Base-by-base conservation (phyloP, 2,329 filamentous ascomycete species). In the Stachybotrys echinatus region DNA sequence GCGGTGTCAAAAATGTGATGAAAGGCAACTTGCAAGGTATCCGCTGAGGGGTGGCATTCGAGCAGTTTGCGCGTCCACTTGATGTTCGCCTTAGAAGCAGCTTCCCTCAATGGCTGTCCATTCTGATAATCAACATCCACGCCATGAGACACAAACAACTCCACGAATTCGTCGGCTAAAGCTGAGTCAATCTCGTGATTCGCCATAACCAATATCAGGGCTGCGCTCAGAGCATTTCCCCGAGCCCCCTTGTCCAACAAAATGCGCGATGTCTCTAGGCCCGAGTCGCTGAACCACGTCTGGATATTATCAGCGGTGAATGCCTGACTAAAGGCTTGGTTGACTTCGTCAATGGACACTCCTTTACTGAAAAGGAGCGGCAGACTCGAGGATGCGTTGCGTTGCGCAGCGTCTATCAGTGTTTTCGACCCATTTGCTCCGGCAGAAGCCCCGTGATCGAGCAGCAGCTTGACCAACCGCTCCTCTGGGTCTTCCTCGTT, bases 1-100 rank as follows among this genome's bases (percentile, higher is more conserved):
- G 72, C 67, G 0, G 73, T 73, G 43, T 76, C 74, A 45, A 87
- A 79, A 2, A 86, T 74, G 31, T 71, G 74, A 19, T 79, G 76
- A 48, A 87, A 79, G 0, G 79, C 79, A 50, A 72, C 64, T 0
- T 74, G 75, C 2, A 85, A 62, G 0, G 79, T 70, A 42, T 73
- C 69, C 2, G 74, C 68, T 5, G 71, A 74, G 0, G 82, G 79
- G 8, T 72, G 71, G 48, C 75, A 70, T 5, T 68, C 63, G 6
- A 85, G 66, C 20, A 86, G 68, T 44, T 72, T 66, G 45, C 64
- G 66, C 3, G 81, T 74, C 54, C 84, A 72, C 12, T 69, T 66
- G 5, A 69, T 60, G 45, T 81, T 73, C 6, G 74, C 79, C 42
- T 71, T 74, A 2, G 73, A 73, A 2, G 81, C 77, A 2, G 81